Conservation (phyloP, 2,329 filamentous ascomycete species). For the Cladosporium sphaerospermum region DNA sequence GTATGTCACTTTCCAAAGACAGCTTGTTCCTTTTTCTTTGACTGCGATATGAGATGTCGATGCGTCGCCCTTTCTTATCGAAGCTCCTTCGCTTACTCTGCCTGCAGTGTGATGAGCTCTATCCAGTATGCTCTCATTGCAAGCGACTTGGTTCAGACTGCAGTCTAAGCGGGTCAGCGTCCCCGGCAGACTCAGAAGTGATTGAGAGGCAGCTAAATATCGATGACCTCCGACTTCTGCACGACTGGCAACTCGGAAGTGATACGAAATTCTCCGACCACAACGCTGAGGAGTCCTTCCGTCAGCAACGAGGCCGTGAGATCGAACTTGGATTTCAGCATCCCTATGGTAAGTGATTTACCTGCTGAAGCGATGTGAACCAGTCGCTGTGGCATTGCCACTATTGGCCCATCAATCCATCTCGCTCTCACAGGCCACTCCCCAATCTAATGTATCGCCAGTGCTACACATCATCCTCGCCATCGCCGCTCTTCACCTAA, state of each 20-base stretch:
- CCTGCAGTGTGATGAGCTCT: conserved; percentile 13
- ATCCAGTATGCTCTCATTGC: conserved; percentile 13
- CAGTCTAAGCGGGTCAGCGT: conserved; percentile 6
- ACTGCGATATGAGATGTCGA: background rate
- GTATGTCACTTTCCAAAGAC: conserved; percentile 17
- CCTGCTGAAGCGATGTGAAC: background rate
- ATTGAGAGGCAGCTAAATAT: conserved; percentile 6
- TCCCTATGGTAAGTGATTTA: conserved; percentile 6
- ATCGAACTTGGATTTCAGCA: conserved; percentile 9
- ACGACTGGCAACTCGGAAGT: conserved; percentile 10
- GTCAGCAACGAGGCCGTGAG: conserved; percentile 2
- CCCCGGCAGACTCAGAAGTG: background rate
- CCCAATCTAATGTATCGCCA: background rate
- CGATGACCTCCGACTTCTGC: conserved; percentile 12
- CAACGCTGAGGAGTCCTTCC: background rate
- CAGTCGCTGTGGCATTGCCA: too few species aligned
- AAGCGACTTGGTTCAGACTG: conserved; percentile 7
- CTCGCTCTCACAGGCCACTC: background rate
- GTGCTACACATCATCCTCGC: conserved; percentile 13
- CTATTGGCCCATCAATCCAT: too few species aligned
- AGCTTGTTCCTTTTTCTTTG: background rate
- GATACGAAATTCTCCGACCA: conserved; percentile 3
- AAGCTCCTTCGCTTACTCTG: conserved; percentile 5
- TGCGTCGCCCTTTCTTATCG: background rate
- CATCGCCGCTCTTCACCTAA: conserved; percentile 13